Percentiles rank a stretch among this genome's conserved stretches.
Conservation (phyloP, 805 yeast genomes). For the Nakazawaea wickerhamii region DNA sequence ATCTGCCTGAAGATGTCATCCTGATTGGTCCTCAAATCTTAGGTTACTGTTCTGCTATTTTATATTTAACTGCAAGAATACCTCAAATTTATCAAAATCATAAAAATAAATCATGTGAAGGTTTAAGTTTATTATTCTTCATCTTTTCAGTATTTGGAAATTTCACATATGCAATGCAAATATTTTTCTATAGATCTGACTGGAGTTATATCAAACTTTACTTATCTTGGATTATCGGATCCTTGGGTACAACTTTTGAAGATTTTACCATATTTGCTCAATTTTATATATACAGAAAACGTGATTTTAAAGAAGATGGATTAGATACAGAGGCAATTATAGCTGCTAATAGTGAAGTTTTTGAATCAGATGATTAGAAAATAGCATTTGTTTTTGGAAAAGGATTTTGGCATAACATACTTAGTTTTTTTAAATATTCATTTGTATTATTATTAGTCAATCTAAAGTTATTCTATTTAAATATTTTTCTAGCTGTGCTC, state of each 20-base stretch:
- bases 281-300: constrained; percentile 51
- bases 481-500: too few relatives aligned
- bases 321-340: constrained; percentile 8
- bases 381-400: neutral
- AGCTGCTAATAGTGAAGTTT: constrained; percentile 4
- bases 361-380: constrained; percentile 1
- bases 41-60: constrained; percentile 64
- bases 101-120: constrained; percentile 71
- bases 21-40: constrained; percentile 55
- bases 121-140: constrained; percentile 79
- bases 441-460: too few relatives aligned
- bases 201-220: constrained; percentile 53
- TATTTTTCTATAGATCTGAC: constrained; percentile 60
- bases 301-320: constrained; percentile 13
- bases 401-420: neutral
- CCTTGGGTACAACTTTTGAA: constrained; percentile 71
- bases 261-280: constrained; percentile 62
- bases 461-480: too few relatives aligned
- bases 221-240: constrained; percentile 74
- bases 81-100: constrained; percentile 88
- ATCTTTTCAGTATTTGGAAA: constrained; percentile 71
- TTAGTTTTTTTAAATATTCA: too few relatives aligned
- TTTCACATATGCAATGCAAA: constrained; percentile 69
- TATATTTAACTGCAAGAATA: constrained; percentile 63
- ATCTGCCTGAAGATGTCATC: constrained; percentile 21